Base-by-base conservation (phyloP, 352 stramenopile species). In the Phytopythium cucurbitacearum region DNA sequence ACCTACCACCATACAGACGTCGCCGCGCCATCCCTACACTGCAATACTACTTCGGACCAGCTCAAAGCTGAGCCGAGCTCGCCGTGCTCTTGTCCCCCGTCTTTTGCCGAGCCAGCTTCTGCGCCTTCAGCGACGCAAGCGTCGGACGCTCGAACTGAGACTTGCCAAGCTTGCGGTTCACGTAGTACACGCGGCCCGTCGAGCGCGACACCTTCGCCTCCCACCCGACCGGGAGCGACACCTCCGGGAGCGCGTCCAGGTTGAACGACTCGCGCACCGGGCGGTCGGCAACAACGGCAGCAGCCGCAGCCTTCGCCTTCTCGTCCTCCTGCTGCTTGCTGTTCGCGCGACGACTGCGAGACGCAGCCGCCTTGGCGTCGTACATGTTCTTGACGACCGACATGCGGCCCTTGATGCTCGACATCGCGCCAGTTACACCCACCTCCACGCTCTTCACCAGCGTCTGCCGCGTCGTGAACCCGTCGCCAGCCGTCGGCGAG, bases 121-220 rank as follows among this genome's bases (percentile, higher is more conserved):
- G 76, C 41, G 80, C 80, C 77, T 92, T 94, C 48, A 94, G 67
- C 40, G 81, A 92, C 51, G 84, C 84, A 47, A 94, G 75, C 57
- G 84, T 92, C 40, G 84, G 84, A 35, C 80, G 80, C 51, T 92
- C 82, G 43, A 91, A 94, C 71, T 94, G 84, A 9, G 84, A 92
- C 60, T 92, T 88, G 59, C 81, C 79, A 6, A 91, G 72, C 75
- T 90, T 89, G 55, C 81, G 82, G 69, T 94, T 94, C 47, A 92
- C 81, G 64, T 94, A 94, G 71, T 94, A 94, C 53, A 94, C 84
- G 42, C 83, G 82, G 12, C 84, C 84, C 13, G 81, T 94, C 7
- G 82, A 92, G 56, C 84, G 81, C 35, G 78, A 91, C 47, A 94
- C 81, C 75, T 94, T 94, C 58, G 84, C 84, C 56, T 92, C 82